phyloP scores from a whole-genome alignment of 2,329 filamentous ascomycete species.

The Triangularia verruculosa region DNA sequence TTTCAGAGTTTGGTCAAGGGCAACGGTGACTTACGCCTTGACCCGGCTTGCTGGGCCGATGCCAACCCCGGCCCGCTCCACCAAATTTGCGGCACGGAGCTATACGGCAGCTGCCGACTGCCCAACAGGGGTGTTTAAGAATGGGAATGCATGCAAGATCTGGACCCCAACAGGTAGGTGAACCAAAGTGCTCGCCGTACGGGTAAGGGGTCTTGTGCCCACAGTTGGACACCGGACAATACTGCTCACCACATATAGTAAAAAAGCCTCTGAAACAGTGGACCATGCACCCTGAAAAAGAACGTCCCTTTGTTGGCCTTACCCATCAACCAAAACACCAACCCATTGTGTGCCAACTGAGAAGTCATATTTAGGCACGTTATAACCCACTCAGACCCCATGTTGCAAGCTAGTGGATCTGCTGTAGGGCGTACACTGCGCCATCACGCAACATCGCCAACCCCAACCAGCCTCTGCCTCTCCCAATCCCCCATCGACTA shows the following conservation, averaged over 20 bases:
- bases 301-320: background rate
- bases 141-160: background rate
- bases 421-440: background rate
- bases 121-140: background rate
- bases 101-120: background rate
- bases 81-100: constrained; percentile 14
- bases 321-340: background rate
- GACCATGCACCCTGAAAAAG: background rate
- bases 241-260: background rate
- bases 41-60: constrained; percentile 6
- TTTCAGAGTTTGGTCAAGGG: constrained; percentile 17
- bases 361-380: background rate
- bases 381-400: background rate
- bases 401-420: background rate
- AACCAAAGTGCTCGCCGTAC: background rate
- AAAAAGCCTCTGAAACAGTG: background rate
- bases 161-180: background rate
- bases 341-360: background rate
- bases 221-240: background rate
- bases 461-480: background rate
- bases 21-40: background rate
- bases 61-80: constrained; percentile 10
- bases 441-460: background rate
- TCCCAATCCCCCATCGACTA: background rate
- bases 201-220: background rate